Evolutionary conservation across 1,284 basidiomycete genomes (phyloP).

Genomic region (Pholiota adiposa): DNA sequence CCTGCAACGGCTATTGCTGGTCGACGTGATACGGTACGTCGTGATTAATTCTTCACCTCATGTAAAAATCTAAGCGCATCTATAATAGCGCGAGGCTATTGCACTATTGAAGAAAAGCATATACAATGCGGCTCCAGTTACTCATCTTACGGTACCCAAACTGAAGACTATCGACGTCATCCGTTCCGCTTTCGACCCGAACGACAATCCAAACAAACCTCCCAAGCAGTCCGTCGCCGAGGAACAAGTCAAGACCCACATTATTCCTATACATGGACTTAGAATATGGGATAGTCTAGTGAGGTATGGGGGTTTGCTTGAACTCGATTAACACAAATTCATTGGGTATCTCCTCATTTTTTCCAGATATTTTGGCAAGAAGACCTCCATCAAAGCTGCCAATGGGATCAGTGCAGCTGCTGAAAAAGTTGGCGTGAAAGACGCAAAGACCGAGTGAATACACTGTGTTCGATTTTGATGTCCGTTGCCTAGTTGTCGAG

Average conservation of each 20-base stretch:
- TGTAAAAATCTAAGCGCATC: background rate
- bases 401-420: slow-evolving; percentile 32
- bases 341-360: background rate
- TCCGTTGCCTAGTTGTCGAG: background rate
- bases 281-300: slow-evolving; percentile 58
- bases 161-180: slow-evolving; percentile 48
- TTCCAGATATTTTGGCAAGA: slow-evolving; percentile 51
- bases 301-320: slow-evolving; percentile 36
- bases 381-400: slow-evolving; percentile 43
- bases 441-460: background rate
- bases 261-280: slow-evolving; percentile 55
- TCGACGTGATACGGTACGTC: slow-evolving; percentile 59
- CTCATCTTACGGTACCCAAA: slow-evolving; percentile 57
- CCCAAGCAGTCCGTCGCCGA: slow-evolving; percentile 63
- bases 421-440: slow-evolving; percentile 19
- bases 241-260: slow-evolving; percentile 48
- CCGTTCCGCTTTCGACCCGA: slow-evolving; percentile 52
- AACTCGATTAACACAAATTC: slow-evolving; percentile 1
- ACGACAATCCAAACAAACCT: slow-evolving; percentile 51
- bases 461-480: background rate
- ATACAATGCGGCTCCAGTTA: slow-evolving; percentile 58
- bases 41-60: background rate
- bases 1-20: slow-evolving; percentile 68
- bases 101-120: slow-evolving; percentile 61
- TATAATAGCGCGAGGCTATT: slow-evolving; percentile 52